Percentiles rank a stretch among this genome's conserved stretches.
Evolutionary conservation across 257 asterid species (phyloP).

Genomic region (Solanum tacnaense): DNA sequence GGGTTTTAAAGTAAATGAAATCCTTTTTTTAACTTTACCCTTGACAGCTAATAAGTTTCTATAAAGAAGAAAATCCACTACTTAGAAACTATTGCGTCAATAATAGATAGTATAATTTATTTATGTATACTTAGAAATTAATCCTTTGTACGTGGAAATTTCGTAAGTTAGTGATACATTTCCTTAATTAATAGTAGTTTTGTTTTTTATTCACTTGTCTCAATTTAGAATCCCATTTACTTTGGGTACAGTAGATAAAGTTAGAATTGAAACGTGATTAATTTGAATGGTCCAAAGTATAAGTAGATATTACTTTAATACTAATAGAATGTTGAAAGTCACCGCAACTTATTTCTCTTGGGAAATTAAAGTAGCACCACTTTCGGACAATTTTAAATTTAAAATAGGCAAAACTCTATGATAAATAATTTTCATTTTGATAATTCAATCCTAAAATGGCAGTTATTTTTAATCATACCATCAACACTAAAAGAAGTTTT

Average conservation of each 20-base stretch:
- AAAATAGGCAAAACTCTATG: too few relatives aligned
- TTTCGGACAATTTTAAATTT: background rate
- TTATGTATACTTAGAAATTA: background rate
- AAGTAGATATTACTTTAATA: background rate
- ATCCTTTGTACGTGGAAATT: background rate
- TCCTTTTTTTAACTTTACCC: background rate
- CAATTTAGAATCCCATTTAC: background rate
- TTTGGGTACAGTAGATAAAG: background rate
- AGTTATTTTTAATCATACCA: background rate
- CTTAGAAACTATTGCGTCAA: background rate
- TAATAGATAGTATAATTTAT: background rate
- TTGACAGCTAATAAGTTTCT: background rate
- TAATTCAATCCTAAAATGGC: background rate
- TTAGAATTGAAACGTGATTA: background rate
- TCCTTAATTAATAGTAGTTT: background rate
- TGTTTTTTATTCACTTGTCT: background rate
- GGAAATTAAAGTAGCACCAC: background rate
- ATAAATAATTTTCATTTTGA: background rate
- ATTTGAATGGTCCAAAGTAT: background rate
- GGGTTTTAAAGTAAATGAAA: background rate
- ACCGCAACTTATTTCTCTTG: background rate
- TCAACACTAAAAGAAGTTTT: background rate
- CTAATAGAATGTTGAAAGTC: background rate
- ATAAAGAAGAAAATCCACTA: background rate
- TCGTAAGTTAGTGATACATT: background rate